Evolutionary conservation across 1,139 yeast genomes (phyloP).

Genomic region (Saccharomyces uvarum): DNA sequence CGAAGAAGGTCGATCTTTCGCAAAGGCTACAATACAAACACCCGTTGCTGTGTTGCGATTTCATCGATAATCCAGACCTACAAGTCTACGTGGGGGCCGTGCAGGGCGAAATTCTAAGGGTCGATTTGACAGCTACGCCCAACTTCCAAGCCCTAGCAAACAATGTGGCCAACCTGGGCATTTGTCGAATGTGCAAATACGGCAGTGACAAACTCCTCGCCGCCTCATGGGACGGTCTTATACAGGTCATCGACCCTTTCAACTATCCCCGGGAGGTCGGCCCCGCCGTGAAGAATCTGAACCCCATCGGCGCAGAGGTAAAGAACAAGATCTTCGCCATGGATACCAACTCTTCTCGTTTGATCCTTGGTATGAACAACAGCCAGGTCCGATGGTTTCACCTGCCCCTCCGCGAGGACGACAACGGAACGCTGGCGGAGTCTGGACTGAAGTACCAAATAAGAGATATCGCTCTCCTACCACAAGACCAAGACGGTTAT

Average conservation of each 20-base stretch:
- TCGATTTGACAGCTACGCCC: constrained; percentile 10
- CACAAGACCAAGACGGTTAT: constrained; percentile 51
- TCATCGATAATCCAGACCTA: not conserved
- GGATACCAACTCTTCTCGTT: constrained; percentile 44
- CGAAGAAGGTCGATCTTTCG: constrained; percentile 8
- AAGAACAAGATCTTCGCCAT: constrained; percentile 52
- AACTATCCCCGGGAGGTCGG: not conserved
- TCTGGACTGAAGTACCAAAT: constrained; percentile 72
- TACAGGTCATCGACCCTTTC: constrained; percentile 19
- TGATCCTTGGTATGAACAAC: constrained; percentile 50
- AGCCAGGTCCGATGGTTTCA: constrained; percentile 42
- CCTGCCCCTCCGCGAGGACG: constrained; percentile 50
- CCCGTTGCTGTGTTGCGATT: constrained; percentile 19
- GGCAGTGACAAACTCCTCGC: constrained; percentile 13
- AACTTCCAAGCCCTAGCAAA: constrained; percentile 2
- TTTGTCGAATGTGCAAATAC: constrained; percentile 14
- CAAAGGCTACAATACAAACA: constrained; percentile 12
- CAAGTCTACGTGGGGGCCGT: constrained; percentile 25
- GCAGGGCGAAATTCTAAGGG: constrained; percentile 25
- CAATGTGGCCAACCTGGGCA: constrained; percentile 13
- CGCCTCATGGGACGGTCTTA: constrained; percentile 30
- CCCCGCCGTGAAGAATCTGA: not conserved
- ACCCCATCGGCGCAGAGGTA: constrained; percentile 3
- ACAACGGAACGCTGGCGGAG: constrained; percentile 48
- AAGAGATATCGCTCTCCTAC: constrained; percentile 51